Base-by-base conservation (phyloP, 345 rosid species). In the Geranium brycei region DNA sequence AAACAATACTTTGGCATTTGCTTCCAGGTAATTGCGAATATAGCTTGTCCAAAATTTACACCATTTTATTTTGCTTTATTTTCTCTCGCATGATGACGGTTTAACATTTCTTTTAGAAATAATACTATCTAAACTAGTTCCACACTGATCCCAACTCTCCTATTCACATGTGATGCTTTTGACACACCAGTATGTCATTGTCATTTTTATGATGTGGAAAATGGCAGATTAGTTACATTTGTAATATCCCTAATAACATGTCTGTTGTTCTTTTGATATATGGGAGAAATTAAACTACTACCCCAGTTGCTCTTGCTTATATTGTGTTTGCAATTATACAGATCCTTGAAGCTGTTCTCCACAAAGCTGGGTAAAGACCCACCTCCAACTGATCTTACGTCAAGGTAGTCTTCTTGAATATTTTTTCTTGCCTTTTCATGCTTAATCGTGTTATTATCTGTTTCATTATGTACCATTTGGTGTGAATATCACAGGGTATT, bases 281-380 rank as follows among this genome's bases (percentile, higher is more conserved):
- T 35, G 41, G 41, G 10, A 35, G 41, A 35, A 4, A 35, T 35
- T 35, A 0, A 7, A 35, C 28, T 35, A 35, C 41, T 35, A 35
- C 41, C 28, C 17, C 14, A 18, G 60, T 12, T 19, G 57, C 65
- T 13, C 47, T 60, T 61, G 60, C 68, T 76, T 30, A 58, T 68
- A 17, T 55, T 56, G 15, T 5, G 10, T 69, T 11, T 65, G 28
- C 38, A 17, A 58, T 61, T 23, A 0, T 67, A 53, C 75, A 82
- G 84, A 60, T 75, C 67, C 69, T 16, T 85, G 79, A 83, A 74
- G 71, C 51, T 80, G 64, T 41, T 78, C 4, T 58, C 64, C 64
- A 61, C 62, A 65, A 72, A 71, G 67, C 63, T 71, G 15, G 67
- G 63, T 31, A 13, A 40, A 47, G 64, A 69, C 59, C 64, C 59